These are phyloP conservation scores for Friedmanniomyces endolithicus DNA, from an alignment of 495 filamentous ascomycete species.

Conservation along the genomic window DNA sequence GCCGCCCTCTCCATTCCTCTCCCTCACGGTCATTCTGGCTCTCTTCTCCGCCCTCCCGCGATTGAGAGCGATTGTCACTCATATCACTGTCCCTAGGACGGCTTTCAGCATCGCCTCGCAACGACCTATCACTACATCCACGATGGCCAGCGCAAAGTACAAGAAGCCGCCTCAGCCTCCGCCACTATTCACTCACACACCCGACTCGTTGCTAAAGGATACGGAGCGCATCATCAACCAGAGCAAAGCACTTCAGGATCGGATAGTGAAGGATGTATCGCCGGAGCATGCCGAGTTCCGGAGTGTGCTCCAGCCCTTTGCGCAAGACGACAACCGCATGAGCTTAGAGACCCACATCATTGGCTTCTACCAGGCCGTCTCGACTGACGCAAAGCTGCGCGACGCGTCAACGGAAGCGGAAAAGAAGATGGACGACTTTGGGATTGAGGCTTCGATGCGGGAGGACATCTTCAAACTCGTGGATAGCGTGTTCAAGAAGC, in stretches of 20 bases:
- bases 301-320: conserved; percentile 35
- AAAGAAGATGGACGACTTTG: conserved; percentile 54
- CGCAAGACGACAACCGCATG: conserved; percentile 35
- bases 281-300: conserved; percentile 39
- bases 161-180: conserved; percentile 71
- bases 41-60: conserved; percentile 51
- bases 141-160: conserved; percentile 55
- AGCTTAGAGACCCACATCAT: conserved; percentile 32
- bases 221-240: conserved; percentile 60
- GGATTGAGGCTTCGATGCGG: conserved; percentile 54
- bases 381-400: conserved; percentile 29
- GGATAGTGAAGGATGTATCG: conserved; percentile 55
- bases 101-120: conserved; percentile 15
- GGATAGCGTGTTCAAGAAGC: conserved; percentile 45
- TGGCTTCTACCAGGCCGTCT: conserved; percentile 39
- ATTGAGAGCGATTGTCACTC: conserved; percentile 49
- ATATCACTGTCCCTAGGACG: conserved; percentile 23
- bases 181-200: conserved; percentile 74
- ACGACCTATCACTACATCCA: conserved; percentile 45
- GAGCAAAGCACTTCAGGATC: conserved; percentile 60
- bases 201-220: conserved; percentile 60
- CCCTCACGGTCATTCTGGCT: conserved; percentile 63
- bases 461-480: conserved; percentile 55
- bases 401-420: conserved; percentile 58
- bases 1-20: conserved; percentile 40